These are phyloP conservation scores for Discostella stelligeroides DNA, from an alignment of 108 stramenopile genomes.

Conservation along the genomic window DNA sequence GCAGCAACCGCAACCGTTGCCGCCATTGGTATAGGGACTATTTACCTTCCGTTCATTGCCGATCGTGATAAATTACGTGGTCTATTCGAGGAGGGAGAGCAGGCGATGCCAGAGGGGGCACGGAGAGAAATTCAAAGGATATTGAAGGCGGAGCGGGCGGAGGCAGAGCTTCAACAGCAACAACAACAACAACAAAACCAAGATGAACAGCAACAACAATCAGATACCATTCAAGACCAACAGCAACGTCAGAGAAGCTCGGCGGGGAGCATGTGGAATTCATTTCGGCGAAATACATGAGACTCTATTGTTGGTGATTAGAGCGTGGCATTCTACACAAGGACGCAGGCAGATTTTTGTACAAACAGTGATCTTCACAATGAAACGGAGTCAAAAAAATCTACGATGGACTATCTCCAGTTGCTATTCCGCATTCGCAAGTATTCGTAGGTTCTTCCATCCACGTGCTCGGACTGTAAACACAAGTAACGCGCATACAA, in stretches of 20 bases:
- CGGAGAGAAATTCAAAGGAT: slow-evolving; percentile 40
- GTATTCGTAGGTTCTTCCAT: no score
- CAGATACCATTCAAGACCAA: background rate
- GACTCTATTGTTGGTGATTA: no score
- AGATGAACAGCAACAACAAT: background rate
- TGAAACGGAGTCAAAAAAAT: no score
- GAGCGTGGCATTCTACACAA: background rate
- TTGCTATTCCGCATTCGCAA: no score
- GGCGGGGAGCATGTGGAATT: slow-evolving; percentile 52
- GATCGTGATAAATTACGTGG: slow-evolving; percentile 57
- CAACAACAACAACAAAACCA: slow-evolving; percentile 4
- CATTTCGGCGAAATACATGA: slow-evolving; percentile 35
- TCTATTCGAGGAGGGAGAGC: slow-evolving; percentile 49
- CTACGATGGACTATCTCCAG: no score
- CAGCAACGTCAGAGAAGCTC: slow-evolving; percentile 27
- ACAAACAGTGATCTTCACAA: no score
- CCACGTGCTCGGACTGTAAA: background rate
- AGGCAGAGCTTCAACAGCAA: slow-evolving; percentile 15
- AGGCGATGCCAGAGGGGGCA: slow-evolving; percentile 48
- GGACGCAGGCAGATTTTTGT: no score
- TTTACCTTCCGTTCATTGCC: slow-evolving; percentile 53
- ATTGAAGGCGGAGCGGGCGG: slow-evolving; percentile 40
- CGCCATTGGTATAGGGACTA: slow-evolving; percentile 44
- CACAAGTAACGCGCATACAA: background rate
- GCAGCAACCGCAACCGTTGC: slow-evolving; percentile 38